Percentiles rank a stretch among this genome's conserved stretches.
These are phyloP conservation scores for Rhizoctonia solani DNA, from an alignment of 1,284 basidiomycete species.

Conservation along the genomic window DNA sequence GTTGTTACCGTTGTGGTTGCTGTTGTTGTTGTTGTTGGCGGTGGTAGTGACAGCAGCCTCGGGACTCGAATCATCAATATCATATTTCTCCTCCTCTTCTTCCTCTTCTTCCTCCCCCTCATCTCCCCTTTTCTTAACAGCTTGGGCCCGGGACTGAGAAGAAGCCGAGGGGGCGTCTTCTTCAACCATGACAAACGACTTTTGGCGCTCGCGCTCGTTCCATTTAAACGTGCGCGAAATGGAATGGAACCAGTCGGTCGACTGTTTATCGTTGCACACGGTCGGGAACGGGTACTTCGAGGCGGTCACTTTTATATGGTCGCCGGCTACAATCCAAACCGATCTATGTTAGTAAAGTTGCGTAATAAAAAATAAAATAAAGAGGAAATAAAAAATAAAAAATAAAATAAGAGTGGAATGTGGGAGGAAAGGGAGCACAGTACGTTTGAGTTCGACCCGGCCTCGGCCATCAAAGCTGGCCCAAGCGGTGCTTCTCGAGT, in stretches of 20 bases:
- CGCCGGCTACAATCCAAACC: constrained; percentile 73
- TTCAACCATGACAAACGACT: constrained; percentile 97
- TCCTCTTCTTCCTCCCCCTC: constrained; percentile 53
- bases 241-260: constrained; percentile 97
- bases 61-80: constrained; percentile 84
- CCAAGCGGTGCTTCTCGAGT: constrained; percentile 98
- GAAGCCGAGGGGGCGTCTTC: constrained; percentile 68
- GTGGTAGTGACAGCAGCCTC: constrained; percentile 50
- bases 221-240: constrained; percentile 96
- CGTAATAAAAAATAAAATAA: no score
- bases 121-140: no score
- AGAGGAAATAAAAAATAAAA: background rate
- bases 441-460: constrained; percentile 91
- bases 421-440: no score
- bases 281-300: constrained; percentile 99
- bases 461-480: constrained; percentile 98
- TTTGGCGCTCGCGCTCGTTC: constrained; percentile 97
- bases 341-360: no score
- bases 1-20: constrained; percentile 7
- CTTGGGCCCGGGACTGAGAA: no score
- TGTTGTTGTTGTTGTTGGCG: constrained; percentile 8
- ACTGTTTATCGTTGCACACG: constrained; percentile 96
- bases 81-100: constrained; percentile 76
- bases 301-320: constrained; percentile 98
- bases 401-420: background rate